These are phyloP conservation scores for Penicillium paneum DNA, from an alignment of 2,329 filamentous ascomycete species.

Conservation along the genomic window DNA sequence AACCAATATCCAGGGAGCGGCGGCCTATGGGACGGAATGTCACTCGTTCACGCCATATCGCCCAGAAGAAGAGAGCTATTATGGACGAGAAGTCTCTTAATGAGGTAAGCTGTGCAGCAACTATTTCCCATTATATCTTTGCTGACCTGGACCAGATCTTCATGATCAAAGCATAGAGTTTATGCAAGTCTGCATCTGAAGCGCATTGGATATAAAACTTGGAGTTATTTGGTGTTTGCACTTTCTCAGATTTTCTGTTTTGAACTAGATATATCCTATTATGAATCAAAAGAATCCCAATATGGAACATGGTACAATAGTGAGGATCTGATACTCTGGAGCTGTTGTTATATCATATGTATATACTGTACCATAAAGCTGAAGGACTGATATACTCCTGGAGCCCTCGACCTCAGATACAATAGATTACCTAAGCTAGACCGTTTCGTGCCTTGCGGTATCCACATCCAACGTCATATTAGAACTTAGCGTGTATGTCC, in stretches of 20 bases:
- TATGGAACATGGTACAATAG: neutral
- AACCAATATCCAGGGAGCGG: conserved; percentile 49
- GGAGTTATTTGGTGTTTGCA: conserved; percentile 5
- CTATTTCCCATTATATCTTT: neutral
- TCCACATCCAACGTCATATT: conserved; percentile 5
- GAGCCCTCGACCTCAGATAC: too few relatives aligned
- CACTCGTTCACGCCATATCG: conserved; percentile 77
- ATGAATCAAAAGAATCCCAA: neutral
- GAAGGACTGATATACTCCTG: too few relatives aligned
- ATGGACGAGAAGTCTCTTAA: conserved; percentile 79
- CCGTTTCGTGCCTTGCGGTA: neutral
- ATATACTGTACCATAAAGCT: too few relatives aligned
- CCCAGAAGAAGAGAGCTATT: conserved; percentile 79
- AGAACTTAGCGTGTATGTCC: neutral
- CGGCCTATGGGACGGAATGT: conserved; percentile 62
- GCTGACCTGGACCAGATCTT: conserved; percentile 20
- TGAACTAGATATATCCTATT: conserved; percentile 5
- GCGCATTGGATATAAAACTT: conserved; percentile 4
- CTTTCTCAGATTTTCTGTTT: neutral
- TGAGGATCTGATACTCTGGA: neutral
- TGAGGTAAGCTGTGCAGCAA: conserved; percentile 58
- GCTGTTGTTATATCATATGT: too few relatives aligned
- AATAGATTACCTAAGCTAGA: neutral
- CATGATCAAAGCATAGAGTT: conserved; percentile 25
- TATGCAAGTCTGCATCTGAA: conserved; percentile 8